Evolutionary conservation across 768 basidiomycete species (phyloP).

Genomic region (Dioszegia aurantiaca): DNA sequence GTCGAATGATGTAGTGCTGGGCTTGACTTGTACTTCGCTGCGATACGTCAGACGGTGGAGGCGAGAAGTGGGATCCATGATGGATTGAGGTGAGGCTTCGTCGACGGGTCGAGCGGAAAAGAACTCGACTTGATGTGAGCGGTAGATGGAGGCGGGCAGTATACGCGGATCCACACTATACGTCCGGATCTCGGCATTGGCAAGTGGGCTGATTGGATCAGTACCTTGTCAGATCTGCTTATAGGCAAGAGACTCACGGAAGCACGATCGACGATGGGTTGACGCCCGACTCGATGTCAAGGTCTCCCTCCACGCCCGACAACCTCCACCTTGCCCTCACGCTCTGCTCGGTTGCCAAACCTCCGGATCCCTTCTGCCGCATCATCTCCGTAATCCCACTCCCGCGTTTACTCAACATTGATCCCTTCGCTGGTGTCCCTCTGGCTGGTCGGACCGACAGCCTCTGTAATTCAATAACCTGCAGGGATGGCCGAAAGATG

Average conservation of each 20-base stretch:
- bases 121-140: slow-evolving; percentile 81
- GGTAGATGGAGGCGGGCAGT: slow-evolving; percentile 73
- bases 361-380: slow-evolving; percentile 16
- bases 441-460: background rate
- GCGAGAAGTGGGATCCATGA: no score
- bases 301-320: slow-evolving; percentile 14
- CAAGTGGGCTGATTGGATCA: slow-evolving; percentile 55
- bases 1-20: slow-evolving; percentile 63
- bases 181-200: slow-evolving; percentile 79
- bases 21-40: slow-evolving; percentile 63
- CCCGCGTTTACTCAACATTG: slow-evolving; percentile 13
- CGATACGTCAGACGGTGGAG: slow-evolving; percentile 65
- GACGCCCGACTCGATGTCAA: background rate
- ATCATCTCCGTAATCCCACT: slow-evolving; percentile 48
- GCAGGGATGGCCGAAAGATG: slow-evolving; percentile 37
- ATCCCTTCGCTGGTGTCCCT: background rate
- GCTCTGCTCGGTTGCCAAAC: slow-evolving; percentile 15
- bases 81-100: slow-evolving; percentile 60
- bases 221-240: background rate
- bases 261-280: background rate
- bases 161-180: slow-evolving; percentile 59
- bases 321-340: slow-evolving; percentile 30
- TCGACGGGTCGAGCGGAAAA: slow-evolving; percentile 72
- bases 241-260: no score
- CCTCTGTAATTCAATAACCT: background rate